Percentiles rank a stretch among this genome's conserved stretches.
Evolutionary conservation across 306 rosid genomes (phyloP).

Genomic region (Quercus gilva): DNA sequence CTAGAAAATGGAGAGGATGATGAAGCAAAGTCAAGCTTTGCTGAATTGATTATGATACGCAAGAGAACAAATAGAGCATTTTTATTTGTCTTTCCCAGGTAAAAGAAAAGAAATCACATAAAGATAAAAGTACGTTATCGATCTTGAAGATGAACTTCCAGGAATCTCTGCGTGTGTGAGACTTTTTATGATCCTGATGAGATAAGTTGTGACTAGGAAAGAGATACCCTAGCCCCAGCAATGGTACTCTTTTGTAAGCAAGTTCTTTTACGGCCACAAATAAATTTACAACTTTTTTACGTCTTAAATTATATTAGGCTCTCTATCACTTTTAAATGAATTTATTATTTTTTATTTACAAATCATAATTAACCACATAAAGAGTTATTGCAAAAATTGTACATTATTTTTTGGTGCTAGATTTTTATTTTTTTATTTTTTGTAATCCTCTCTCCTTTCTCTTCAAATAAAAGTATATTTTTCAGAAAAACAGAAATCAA

Average conservation of each 20-base stretch:
- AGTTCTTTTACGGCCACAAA: too few relatives aligned
- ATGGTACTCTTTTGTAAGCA: too few relatives aligned
- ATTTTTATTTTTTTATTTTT: not conserved
- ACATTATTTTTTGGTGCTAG: too few relatives aligned
- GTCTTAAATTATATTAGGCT: accelerated
- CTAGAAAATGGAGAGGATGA: not conserved
- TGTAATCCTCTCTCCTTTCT: too few relatives aligned
- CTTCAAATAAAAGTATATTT: too few relatives aligned
- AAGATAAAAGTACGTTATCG: constrained; percentile 5
- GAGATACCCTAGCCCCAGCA: too few relatives aligned
- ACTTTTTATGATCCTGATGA: too few relatives aligned
- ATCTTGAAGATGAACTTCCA: constrained; percentile 24
- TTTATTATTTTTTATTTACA: too few relatives aligned
- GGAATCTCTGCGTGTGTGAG: constrained; percentile 7
- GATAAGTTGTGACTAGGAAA: too few relatives aligned
- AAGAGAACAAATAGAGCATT: not conserved
- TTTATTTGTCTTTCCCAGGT: not conserved
- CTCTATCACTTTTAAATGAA: too few relatives aligned
- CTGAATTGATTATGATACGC: not conserved
- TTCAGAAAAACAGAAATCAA: too few relatives aligned
- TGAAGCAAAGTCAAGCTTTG: constrained; percentile 28
- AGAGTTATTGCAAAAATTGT: too few relatives aligned
- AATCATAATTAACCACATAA: accelerated
- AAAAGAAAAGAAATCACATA: constrained; percentile 1
- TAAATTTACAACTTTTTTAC: accelerated